Conservation (phyloP, 2,329 filamentous ascomycete genomes). For the Ophiosphaerella narmari region DNA sequence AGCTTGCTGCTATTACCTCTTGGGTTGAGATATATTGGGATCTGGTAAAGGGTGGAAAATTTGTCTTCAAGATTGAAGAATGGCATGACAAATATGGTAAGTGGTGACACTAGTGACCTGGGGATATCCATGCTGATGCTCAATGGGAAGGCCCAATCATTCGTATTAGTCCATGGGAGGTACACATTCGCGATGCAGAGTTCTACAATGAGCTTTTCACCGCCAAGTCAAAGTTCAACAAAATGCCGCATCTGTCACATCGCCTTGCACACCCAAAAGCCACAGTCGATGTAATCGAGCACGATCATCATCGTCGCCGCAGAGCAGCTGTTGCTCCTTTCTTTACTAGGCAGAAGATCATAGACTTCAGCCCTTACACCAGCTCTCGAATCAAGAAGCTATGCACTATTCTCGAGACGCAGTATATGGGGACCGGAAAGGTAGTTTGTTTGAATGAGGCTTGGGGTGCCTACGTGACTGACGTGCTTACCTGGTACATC, state of each 20-base stretch:
- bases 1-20: constrained; percentile 16
- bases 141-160: constrained; percentile 6
- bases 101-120: too few relatives aligned
- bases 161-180: constrained; percentile 11
- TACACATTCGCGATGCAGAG: constrained; percentile 13
- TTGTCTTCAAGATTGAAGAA: constrained; percentile 3
- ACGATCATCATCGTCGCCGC: not conserved
- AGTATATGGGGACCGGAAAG: too few relatives aligned
- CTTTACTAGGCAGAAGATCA: not conserved
- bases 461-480: too few relatives aligned
- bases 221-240: constrained; percentile 10
- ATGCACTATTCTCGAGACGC: not conserved
- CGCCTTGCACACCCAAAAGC: not conserved
- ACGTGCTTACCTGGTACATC: too few relatives aligned
- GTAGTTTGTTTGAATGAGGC: too few relatives aligned
- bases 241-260: not conserved
- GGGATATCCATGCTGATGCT: too few relatives aligned
- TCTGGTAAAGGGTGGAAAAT: constrained; percentile 11
- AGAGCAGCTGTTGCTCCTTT: not conserved
- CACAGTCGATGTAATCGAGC: not conserved
- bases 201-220: constrained; percentile 1
- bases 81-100: constrained; percentile 9
- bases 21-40: constrained; percentile 17
- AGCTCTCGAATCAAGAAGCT: not conserved
- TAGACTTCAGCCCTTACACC: not conserved